phyloP scores from a whole-genome alignment of 2,329 filamentous ascomycete genomes.

The Paraphoma chrysanthemicola region DNA sequence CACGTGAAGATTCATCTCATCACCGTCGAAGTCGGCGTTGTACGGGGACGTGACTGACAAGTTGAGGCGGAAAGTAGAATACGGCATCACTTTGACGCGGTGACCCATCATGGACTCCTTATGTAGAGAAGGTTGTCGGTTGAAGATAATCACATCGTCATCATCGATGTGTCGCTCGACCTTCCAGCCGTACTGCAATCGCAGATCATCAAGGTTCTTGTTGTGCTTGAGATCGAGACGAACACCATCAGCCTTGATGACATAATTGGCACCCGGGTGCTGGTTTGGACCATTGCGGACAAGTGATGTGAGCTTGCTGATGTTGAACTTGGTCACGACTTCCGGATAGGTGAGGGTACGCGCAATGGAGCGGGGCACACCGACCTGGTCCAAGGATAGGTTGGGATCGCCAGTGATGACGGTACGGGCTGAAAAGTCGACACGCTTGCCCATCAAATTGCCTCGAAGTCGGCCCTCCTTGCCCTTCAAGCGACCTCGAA shows the following conservation, averaged over 20 bases:
- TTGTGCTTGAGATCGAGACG: slow-evolving; percentile 95
- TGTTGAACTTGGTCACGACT: slow-evolving; percentile 97
- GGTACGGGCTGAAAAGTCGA: slow-evolving; percentile 98
- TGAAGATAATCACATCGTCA: slow-evolving; percentile 99
- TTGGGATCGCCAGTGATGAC: slow-evolving; percentile 99
- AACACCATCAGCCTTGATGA: slow-evolving; percentile 91
- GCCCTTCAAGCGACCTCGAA: slow-evolving; percentile 95
- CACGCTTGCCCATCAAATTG: slow-evolving; percentile 96
- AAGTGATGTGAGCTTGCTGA: slow-evolving; percentile 84
- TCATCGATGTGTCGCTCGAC: slow-evolving; percentile 96
- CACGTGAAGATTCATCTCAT: slow-evolving; percentile 99
- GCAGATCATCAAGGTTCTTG: slow-evolving; percentile 84
- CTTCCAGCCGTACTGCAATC: slow-evolving; percentile 95
- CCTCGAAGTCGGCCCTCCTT: slow-evolving; percentile 98
- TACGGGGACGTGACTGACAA: slow-evolving; percentile 97
- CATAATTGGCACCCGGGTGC: slow-evolving; percentile 95
- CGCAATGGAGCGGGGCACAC: slow-evolving; percentile 92
- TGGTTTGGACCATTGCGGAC: slow-evolving; percentile 94
- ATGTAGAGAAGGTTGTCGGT: slow-evolving; percentile 97
- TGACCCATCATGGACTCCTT: slow-evolving; percentile 99
- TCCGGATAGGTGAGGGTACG: slow-evolving; percentile 94
- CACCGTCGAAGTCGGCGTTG: slow-evolving; percentile 99
- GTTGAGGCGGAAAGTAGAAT: slow-evolving; percentile 97
- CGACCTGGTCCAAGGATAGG: slow-evolving; percentile 93
- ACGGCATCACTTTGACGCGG: slow-evolving; percentile 96